Percentiles rank a stretch among this genome's conserved stretches.
These are phyloP conservation scores for Aspergillus fructus DNA, from an alignment of 2,329 filamentous ascomycete genomes.

Conservation along the genomic window DNA sequence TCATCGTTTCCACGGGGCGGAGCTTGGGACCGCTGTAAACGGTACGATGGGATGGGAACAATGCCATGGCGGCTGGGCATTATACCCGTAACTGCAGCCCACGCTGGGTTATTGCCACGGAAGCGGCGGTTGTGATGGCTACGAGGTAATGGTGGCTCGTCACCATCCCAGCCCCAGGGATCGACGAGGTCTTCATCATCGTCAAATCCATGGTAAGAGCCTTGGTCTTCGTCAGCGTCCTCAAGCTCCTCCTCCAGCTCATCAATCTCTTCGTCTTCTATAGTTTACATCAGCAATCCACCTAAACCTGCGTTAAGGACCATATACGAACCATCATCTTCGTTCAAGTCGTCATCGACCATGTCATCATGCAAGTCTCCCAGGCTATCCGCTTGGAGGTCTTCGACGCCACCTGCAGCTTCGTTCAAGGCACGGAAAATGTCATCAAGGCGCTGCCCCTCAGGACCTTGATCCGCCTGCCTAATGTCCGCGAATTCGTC, in stretches of 20 bases:
- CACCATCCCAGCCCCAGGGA: conserved; percentile 52
- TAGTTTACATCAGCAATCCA: conserved; percentile 37
- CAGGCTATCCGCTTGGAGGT: conserved; percentile 46
- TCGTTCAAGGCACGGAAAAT: conserved; percentile 46
- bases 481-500: conserved; percentile 42
- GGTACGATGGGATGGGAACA: conserved; percentile 43
- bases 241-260: conserved; percentile 48
- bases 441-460: conserved; percentile 46
- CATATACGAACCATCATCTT: conserved; percentile 52
- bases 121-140: conserved; percentile 54
- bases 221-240: conserved; percentile 46
- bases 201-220: conserved; percentile 41
- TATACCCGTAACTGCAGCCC: conserved; percentile 62
- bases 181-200: conserved; percentile 40
- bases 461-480: conserved; percentile 41
- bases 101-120: conserved; percentile 59
- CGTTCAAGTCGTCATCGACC: conserved; percentile 57
- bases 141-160: conserved; percentile 50
- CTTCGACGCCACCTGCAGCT: conserved; percentile 42
- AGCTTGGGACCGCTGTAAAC: conserved; percentile 43
- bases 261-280: conserved; percentile 58
- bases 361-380: conserved; percentile 48
- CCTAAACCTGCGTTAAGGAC: not conserved
- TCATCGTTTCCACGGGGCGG: conserved; percentile 68
- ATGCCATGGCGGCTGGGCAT: conserved; percentile 53